Percentiles rank a stretch among this genome's conserved stretches.
Evolutionary conservation across 768 basidiomycete species (phyloP).

Genomic region (Lyophyllum atratum): DNA sequence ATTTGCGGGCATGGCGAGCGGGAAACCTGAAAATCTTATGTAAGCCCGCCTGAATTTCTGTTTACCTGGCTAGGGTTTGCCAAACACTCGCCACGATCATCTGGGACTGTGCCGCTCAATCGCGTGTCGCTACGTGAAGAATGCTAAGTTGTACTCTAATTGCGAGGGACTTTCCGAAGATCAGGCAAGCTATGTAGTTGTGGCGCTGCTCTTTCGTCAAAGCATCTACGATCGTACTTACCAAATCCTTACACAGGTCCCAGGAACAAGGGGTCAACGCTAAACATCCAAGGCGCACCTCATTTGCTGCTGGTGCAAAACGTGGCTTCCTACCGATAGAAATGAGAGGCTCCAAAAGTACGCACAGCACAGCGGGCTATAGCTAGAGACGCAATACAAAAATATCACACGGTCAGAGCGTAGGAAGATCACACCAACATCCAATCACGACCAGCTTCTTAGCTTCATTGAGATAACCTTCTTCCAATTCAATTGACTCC

Average conservation of each 20-base stretch:
- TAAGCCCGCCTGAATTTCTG: conserved; percentile 19
- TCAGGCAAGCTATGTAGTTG: not conserved
- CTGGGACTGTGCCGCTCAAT: too few relatives aligned
- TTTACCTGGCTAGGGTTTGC: conserved; percentile 14
- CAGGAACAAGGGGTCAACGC: too few relatives aligned
- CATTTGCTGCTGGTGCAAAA: too few relatives aligned
- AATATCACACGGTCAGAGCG: not conserved
- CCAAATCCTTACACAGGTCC: too few relatives aligned
- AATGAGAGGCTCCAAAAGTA: too few relatives aligned
- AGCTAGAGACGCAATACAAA: not conserved
- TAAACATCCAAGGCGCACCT: too few relatives aligned
- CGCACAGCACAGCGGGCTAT: too few relatives aligned
- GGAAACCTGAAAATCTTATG: conserved; percentile 29
- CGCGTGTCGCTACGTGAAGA: too few relatives aligned
- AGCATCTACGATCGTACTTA: too few relatives aligned
- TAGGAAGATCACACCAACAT: not conserved
- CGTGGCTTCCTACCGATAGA: not conserved
- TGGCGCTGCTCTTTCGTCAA: too few relatives aligned
- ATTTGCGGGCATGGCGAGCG: conserved; percentile 26
- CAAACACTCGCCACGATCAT: conserved; percentile 18
- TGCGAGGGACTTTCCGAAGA: not conserved
- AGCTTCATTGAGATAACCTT: not conserved
- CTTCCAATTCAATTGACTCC: not conserved
- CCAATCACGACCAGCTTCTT: not conserved
- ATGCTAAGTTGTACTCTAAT: not conserved